These are phyloP conservation scores for Ciborinia camelliae DNA, from an alignment of 2,329 filamentous ascomycete genomes.

Conservation along the genomic window DNA sequence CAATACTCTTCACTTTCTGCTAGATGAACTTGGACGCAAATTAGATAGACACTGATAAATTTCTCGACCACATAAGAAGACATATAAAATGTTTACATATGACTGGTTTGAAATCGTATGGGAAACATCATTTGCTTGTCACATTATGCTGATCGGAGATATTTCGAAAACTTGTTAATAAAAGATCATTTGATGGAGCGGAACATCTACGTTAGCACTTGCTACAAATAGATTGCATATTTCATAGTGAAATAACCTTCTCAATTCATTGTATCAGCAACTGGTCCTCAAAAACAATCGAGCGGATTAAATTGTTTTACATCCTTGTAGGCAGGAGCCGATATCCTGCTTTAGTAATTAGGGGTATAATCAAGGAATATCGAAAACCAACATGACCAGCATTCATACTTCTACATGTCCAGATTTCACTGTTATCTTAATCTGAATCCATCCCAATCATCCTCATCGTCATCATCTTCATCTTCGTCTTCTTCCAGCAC, in stretches of 20 bases:
- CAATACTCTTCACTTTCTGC: background rate
- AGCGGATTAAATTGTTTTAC: background rate
- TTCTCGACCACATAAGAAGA: background rate
- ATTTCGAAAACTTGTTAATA: background rate
- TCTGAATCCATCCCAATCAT: constrained; percentile 26
- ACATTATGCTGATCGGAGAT: background rate
- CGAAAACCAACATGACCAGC: background rate
- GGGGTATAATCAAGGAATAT: constrained; percentile 9
- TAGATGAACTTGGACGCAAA: background rate
- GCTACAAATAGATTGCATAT: background rate
- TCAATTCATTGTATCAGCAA: background rate
- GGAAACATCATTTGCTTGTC: background rate
- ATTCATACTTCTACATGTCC: background rate
- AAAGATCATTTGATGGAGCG: background rate
- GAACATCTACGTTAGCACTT: background rate
- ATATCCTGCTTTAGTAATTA: background rate
- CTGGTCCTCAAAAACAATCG: background rate
- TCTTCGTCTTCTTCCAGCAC: constrained; percentile 20
- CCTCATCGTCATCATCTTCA: constrained; percentile 22
- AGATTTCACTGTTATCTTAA: constrained; percentile 10
- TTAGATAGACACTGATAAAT: background rate
- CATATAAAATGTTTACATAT: background rate
- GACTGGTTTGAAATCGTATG: background rate
- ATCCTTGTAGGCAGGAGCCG: background rate
- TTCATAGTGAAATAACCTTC: background rate